Evolutionary conservation across 192 early-diverging fungal species (phyloP), one percentile per base, ranked within the genome.

Genomic region (Umbelopsis vinacea): DNA sequence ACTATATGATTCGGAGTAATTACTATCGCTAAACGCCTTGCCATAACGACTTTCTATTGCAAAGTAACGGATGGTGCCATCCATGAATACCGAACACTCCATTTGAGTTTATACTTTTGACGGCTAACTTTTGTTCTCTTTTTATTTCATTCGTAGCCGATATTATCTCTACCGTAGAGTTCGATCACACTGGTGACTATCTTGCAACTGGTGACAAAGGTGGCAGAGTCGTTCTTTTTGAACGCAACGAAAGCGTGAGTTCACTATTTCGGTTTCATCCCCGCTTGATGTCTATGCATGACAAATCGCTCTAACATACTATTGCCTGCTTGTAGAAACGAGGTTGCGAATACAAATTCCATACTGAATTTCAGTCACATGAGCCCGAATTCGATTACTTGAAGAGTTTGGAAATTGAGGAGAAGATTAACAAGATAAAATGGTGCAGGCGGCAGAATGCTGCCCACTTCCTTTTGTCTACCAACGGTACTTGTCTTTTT

Each of bases 301-400:
- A 63, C 8, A 19, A 14, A 29, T 15, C 7, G 48, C 5, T 0
- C 15, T 19, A 35, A 37, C 26, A 26, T 12, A 37, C 2, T 11
- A 12, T 72, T 54, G 66, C 57, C 45, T 40, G 14, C 11, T 43
- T 76, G 29, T 84, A 98, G 96, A 99, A 99, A 88, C 94, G 96
- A 83, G 90, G 93, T n/a, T 98, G 96, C 84, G 97, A 99, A 82
- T 99, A 98, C 88, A 97, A 97, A 81, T 99, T 99, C 78, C 95
- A 95, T 73, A 97, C 97, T 60, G 97, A 99, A 82, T 99, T 99
- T 78, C 97, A 99, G 82, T 99, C 97, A 74, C 97, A 99, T 82
- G 97, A 99, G 85, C 96, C 97, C 38, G 96, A 99, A 85, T 99
- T 99, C 75, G 97, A 99, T 81, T 99, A 99, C 76, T 87, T 99